These are phyloP conservation scores for Scedosporium boydii DNA, from an alignment of 2,329 filamentous ascomycete species.

Conservation along the genomic window DNA sequence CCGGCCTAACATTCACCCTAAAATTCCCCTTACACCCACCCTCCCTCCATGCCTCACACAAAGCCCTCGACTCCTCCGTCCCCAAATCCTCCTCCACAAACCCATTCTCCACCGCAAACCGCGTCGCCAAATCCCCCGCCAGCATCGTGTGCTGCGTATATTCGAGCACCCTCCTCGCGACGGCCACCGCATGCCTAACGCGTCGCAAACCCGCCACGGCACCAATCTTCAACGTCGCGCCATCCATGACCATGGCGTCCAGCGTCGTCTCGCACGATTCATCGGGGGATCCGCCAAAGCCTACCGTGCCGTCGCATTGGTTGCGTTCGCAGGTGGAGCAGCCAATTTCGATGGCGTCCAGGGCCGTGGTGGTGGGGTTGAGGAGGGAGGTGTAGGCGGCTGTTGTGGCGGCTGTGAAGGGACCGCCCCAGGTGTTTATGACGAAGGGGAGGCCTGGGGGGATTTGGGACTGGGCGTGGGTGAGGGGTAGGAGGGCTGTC, in stretches of 20 bases:
- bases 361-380: slow-evolving; percentile 22
- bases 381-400: slow-evolving; percentile 33
- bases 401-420: slow-evolving; percentile 42
- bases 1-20: slow-evolving; percentile 33
- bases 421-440: slow-evolving; percentile 45
- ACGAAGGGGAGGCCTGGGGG: slow-evolving; percentile 30
- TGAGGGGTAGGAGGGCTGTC: neutral
- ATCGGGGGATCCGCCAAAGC: slow-evolving; percentile 44
- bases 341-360: slow-evolving; percentile 43
- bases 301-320: slow-evolving; percentile 45
- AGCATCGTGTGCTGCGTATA: slow-evolving; percentile 42
- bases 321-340: slow-evolving; percentile 40
- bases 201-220: slow-evolving; percentile 42
- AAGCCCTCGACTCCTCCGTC: slow-evolving; percentile 27
- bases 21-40: slow-evolving; percentile 41
- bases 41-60: slow-evolving; percentile 33
- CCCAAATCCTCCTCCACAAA: slow-evolving; percentile 33
- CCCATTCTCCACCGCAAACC: slow-evolving; percentile 43
- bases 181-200: slow-evolving; percentile 36
- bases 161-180: slow-evolving; percentile 40
- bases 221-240: slow-evolving; percentile 40
- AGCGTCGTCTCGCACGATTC: slow-evolving; percentile 48
- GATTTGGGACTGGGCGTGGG: neutral
- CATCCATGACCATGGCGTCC: slow-evolving; percentile 51
- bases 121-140: slow-evolving; percentile 41